Conservation (phyloP, 768 basidiomycete species). For the Mrakia frigida region DNA sequence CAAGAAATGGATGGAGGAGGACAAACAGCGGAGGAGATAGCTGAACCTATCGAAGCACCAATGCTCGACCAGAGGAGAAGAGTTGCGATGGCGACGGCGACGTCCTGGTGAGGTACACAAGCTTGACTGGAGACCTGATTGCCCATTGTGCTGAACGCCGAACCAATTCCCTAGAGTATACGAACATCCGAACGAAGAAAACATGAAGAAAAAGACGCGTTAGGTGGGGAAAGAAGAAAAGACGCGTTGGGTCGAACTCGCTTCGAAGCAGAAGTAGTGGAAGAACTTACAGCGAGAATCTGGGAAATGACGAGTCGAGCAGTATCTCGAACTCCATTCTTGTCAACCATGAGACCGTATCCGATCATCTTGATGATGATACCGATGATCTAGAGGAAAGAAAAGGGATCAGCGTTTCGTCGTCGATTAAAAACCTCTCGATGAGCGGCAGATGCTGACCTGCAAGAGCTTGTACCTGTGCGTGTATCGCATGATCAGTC, state of each 20-base stretch:
- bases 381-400: slow-evolving; percentile 38
- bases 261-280: not conserved
- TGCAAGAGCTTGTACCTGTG: slow-evolving; percentile 45
- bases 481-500: slow-evolving; percentile 38
- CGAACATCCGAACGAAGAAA: no score
- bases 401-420: no score
- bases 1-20: not conserved
- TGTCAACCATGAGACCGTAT: not conserved
- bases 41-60: slow-evolving; percentile 44
- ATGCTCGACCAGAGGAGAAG: slow-evolving; percentile 46
- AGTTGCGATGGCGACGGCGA: slow-evolving; percentile 45
- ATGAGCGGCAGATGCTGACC: slow-evolving; percentile 33
- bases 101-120: slow-evolving; percentile 45
- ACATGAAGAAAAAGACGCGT: not conserved
- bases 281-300: slow-evolving; percentile 35
- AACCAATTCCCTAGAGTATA: slow-evolving; percentile 3
- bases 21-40: slow-evolving; percentile 43
- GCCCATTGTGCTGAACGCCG: slow-evolving; percentile 40
- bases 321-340: slow-evolving; percentile 38
- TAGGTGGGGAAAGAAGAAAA: no score
- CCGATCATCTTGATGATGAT: slow-evolving; percentile 33
- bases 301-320: slow-evolving; percentile 41
- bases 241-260: not conserved
- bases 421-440: not conserved
- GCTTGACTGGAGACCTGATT: slow-evolving; percentile 45